Percentiles rank a stretch among this genome's conserved stretches.
These are phyloP conservation scores for Viridothelium virens DNA, from an alignment of 495 filamentous ascomycete genomes.

Conservation along the genomic window DNA sequence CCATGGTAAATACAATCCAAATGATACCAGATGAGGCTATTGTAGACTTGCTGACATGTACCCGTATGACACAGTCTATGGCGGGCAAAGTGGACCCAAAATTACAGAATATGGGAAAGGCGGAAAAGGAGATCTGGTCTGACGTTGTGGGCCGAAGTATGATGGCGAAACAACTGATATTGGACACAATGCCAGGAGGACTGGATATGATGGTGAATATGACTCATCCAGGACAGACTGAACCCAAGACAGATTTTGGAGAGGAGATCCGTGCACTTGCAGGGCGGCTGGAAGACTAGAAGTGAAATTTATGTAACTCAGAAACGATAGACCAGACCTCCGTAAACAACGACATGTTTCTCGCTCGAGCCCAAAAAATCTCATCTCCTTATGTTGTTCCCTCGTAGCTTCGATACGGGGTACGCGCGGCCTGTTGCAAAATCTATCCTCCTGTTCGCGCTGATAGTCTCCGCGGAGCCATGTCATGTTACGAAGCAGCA, in stretches of 20 bases:
- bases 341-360: no score
- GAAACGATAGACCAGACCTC: neutral
- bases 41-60: neutral
- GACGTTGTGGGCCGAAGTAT: slow-evolving; percentile 16
- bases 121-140: slow-evolving; percentile 11
- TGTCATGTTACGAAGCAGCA: no score
- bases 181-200: slow-evolving; percentile 21
- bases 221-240: slow-evolving; percentile 20
- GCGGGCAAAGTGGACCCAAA: slow-evolving; percentile 16
- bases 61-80: neutral
- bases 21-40: neutral
- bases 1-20: slow-evolving; percentile 19
- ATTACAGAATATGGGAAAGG: neutral
- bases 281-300: neutral
- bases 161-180: slow-evolving; percentile 16
- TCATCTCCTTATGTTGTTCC: no score
- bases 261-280: slow-evolving; percentile 22
- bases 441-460: no score
- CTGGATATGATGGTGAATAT: slow-evolving; percentile 22
- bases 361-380: no score
- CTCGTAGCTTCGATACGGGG: no score
- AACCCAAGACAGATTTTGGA: slow-evolving; percentile 18
- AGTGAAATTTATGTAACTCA: neutral
- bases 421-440: no score
- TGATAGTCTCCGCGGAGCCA: no score